Evolutionary conservation across 2,329 filamentous ascomycete species (phyloP).

Genomic region (Mycosphaerella sp.): DNA sequence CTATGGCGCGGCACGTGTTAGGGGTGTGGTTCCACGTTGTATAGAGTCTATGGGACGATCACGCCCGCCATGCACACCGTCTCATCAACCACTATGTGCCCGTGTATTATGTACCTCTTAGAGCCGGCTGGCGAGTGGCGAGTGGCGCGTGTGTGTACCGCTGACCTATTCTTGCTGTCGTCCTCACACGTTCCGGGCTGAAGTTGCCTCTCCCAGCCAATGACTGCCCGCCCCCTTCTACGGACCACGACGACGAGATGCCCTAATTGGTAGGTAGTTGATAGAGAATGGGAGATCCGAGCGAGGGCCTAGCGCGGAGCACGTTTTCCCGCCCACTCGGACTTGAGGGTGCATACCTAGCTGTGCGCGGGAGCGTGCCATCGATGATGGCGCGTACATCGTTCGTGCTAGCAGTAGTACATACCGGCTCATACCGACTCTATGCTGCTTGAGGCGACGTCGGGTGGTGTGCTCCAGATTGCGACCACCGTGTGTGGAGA

Average conservation of each 20-base stretch:
- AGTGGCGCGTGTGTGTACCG: no score
- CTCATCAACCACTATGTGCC: no score
- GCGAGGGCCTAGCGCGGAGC: neutral
- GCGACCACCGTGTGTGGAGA: neutral
- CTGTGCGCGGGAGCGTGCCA: neutral
- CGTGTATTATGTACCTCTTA: no score
- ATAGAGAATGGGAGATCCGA: neutral
- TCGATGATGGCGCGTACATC: neutral
- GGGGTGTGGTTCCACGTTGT: no score
- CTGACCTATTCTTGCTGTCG: no score
- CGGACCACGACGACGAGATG: neutral
- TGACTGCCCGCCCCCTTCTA: neutral
- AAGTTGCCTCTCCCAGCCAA: neutral
- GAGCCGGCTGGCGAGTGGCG: no score
- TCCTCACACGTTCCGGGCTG: neutral
- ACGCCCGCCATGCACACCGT: no score
- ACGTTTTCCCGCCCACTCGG: conserved; percentile 6
- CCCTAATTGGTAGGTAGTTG: neutral
- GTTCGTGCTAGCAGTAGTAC: neutral
- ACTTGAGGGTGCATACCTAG: neutral
- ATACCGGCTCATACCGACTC: no score
- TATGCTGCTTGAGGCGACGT: neutral
- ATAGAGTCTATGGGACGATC: no score
- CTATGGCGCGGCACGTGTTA: neutral
- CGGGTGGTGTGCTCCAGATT: neutral